Base-by-base conservation (phyloP, 1,284 basidiomycete species). In the Pseudozyma tsukubaensis region DNA sequence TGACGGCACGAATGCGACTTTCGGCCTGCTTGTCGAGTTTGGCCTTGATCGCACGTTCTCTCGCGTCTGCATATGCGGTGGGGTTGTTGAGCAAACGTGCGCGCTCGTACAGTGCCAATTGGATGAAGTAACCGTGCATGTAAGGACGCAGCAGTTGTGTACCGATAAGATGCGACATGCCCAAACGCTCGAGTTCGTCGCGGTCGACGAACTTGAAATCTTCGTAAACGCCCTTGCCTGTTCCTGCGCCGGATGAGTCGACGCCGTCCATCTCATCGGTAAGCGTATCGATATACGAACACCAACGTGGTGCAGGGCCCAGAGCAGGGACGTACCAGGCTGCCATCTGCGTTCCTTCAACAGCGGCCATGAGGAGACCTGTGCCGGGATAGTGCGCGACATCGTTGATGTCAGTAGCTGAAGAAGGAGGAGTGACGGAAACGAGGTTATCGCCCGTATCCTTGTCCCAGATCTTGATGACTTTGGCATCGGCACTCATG, bases 91-190 rank as follows among this genome's bases (percentile, higher is more conserved):
- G 94, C 78, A 97, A 89, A 37, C 95, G 91, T 1, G 97, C 97
- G 54, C 94, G 92, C 79, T 97, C 93, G 88, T 99, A 99, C 8
- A 98, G 89, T 81, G 94, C 92, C 85, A 99, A 90, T 11, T 94
- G 92, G 76, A 99, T 86, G 87, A 99, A 99, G 89, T 95, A 98
- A 51, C 97, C 97, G 86, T 99, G 97, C 96, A 99, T 98, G 87
- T 99, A 99, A 1, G 97, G 96, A 85, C 96, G 95, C 87, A 99
- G 91, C 14, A 93, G 90, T 12, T 94, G 91, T 1, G 94, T 97
- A 55, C 97, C 97, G 79, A 97, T 87, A 77, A 99, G 92, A 85
- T 97, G 93, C 76, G 94, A 91, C 85, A 99, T 94, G 76, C 60
- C 52, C 62, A 73, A 62, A 52, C 88, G 90, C 72, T 91, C 89